phyloP scores from a whole-genome alignment of 2,329 filamentous ascomycete genomes.

The Zymoseptoria crescenta region DNA sequence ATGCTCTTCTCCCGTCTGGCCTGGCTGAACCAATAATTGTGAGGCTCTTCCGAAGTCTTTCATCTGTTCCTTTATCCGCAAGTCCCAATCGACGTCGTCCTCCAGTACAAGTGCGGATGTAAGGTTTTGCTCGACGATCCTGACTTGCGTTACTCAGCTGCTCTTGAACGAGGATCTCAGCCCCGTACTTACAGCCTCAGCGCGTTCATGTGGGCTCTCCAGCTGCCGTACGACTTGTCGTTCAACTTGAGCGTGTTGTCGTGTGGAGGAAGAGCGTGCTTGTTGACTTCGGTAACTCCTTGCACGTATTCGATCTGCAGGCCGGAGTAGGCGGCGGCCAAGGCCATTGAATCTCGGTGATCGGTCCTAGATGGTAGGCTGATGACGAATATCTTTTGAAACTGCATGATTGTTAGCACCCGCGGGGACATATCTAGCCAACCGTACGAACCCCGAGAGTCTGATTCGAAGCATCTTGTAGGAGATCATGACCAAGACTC shows the following conservation, averaged over 20 bases:
- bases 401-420: slow-evolving; percentile 28
- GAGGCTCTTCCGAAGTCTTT: slow-evolving; percentile 31
- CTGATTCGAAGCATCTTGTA: slow-evolving; percentile 8
- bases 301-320: slow-evolving; percentile 42
- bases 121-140: slow-evolving; percentile 29
- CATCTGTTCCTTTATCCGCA: slow-evolving; percentile 36
- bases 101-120: slow-evolving; percentile 38
- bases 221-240: slow-evolving; percentile 22
- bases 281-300: slow-evolving; percentile 34
- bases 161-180: not conserved
- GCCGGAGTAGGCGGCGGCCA: slow-evolving; percentile 41
- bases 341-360: slow-evolving; percentile 43
- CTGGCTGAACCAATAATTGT: slow-evolving; percentile 30
- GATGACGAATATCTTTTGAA: slow-evolving; percentile 47
- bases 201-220: slow-evolving; percentile 24
- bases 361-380: slow-evolving; percentile 46
- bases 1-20: slow-evolving; percentile 4
- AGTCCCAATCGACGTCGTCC: slow-evolving; percentile 41
- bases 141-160: slow-evolving; percentile 24
- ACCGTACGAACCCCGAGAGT: slow-evolving; percentile 11
- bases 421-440: not conserved
- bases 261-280: slow-evolving; percentile 29
- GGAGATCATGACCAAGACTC: not conserved
- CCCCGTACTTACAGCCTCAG: slow-evolving; percentile 11
- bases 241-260: not conserved